phyloP scores from a whole-genome alignment of 331 rosid species.

The Phaseolus coccineus region DNA sequence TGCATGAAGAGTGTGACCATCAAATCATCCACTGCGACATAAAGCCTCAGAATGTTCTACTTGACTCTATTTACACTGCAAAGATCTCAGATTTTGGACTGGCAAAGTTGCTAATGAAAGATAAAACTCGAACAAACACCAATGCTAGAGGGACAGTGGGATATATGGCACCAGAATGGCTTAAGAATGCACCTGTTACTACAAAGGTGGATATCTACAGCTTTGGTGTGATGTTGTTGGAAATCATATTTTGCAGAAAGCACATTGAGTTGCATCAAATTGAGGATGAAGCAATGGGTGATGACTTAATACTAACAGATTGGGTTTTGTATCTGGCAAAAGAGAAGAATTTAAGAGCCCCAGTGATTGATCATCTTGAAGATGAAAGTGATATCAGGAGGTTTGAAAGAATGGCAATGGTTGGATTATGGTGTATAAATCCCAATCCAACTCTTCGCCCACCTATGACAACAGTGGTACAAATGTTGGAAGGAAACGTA shows the following conservation, averaged over 20 bases:
- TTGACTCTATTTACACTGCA: conserved; percentile 45
- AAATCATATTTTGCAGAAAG: conserved; percentile 50
- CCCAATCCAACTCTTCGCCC: conserved; percentile 46
- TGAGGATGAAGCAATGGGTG: conserved; percentile 39
- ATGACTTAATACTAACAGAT: conserved; percentile 49
- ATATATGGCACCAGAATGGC: conserved; percentile 65
- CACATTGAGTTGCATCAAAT: conserved; percentile 45
- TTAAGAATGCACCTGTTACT: conserved; percentile 55
- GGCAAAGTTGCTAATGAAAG: conserved; percentile 54
- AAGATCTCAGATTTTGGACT: conserved; percentile 59
- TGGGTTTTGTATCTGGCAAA: conserved; percentile 47
- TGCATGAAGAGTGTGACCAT: conserved; percentile 59
- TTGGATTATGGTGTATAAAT: conserved; percentile 55
- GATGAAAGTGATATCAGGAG: conserved; percentile 41
- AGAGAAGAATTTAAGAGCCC: conserved; percentile 42
- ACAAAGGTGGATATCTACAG: conserved; percentile 58
- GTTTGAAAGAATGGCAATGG: conserved; percentile 52
- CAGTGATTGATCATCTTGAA: conserved; percentile 43
- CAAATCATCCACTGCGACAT: conserved; percentile 60
- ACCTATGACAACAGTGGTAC: conserved; percentile 50
- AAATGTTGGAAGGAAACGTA: conserved; percentile 55
- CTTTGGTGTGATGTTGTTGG: conserved; percentile 55
- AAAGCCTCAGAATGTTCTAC: conserved; percentile 61
- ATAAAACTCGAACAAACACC: conserved; percentile 50
- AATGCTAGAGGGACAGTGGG: conserved; percentile 58